Base-by-base conservation (phyloP, 371 early-diverging fungal species). In the Apophysomyces ossiformis region DNA sequence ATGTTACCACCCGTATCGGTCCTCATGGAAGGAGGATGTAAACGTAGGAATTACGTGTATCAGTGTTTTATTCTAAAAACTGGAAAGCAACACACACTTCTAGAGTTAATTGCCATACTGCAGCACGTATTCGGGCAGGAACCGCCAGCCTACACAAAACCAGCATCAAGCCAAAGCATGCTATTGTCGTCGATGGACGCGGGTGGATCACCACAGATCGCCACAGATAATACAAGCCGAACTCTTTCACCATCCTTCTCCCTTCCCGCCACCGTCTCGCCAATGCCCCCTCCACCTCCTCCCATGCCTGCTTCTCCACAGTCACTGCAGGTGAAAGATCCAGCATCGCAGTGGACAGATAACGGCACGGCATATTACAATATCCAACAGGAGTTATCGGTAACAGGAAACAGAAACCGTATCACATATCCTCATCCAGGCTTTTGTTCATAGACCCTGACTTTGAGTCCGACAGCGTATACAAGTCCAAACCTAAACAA, bases 1-100 rank as follows among this genome's bases (percentile, higher is more conserved):
- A 62, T 87, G 95, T 36, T 92, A 91, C 71, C 95, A 94, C 66
- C 92, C 94, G 37, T 94, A 92, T 73, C 79, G 95, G 73, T 72
- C 84, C 47, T 66, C 64, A 72, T 70, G 89, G 87, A 64, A 83
- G 71, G 79, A 76, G 66, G 80, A 78, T 81, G 66, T 82, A 67
- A 60, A 80, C 76, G 77, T 73, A 70, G 67, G 66, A 15, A 18
- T 7, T 35, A 56, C 37, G 26, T 18, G n/a, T 16, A 56, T 9
- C 26, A 13, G 7, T 65, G 11, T 43, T 65, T 57, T 57, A 35
- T 58, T 58, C 5, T 18, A 35, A 35, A 32, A 6, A 37, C 37
- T 35, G 41, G 63, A n/a, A 59, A 45, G 89, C 82, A 85, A 64
- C 84, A 87, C 58, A 89, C 84, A 50, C 72, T 93, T 38, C 69